Evolutionary conservation across 495 filamentous ascomycete genomes (phyloP), one percentile per base, ranked within the genome.

Genomic region (Xylaria bambusicola): DNA sequence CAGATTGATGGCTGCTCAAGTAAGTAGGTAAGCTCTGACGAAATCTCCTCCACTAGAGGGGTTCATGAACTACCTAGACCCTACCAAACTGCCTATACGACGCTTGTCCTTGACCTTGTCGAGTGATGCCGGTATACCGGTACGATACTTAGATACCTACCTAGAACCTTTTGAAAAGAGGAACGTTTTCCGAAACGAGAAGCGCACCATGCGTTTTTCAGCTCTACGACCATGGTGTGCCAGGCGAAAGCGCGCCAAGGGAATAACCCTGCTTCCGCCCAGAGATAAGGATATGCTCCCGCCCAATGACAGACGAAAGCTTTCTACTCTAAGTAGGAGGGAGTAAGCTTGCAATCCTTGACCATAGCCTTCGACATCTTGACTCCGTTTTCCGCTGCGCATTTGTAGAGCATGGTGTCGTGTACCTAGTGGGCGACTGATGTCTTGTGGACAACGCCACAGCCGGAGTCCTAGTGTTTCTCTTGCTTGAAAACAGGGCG

Each of bases 141-240:
- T n/a, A n/a, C n/a, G n/a, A n/a, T n/a, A n/a, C n/a, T n/a, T n/a
- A n/a, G n/a, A n/a, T 45, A 45, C n/a, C 6, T 45, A 45, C 7
- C 8, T n/a, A n/a, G n/a, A n/a, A n/a, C n/a, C n/a, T n/a, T n/a
- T n/a, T n/a, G n/a, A n/a, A 15, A 5, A 15, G 51, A 53, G 51
- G 36, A 42, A 53, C 35, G 51, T 41, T 53, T 27, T 53, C 51
- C 51, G 51, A 42, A 53, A 53, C 36, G 23, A 42, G 36, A 26
- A 24, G 21, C 13, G 1, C n/a, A 38, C 38, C 24, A 20, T 54
- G 36, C 38, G 9, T 5, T 54, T 42, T 54, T 54, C 52, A 54
- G 52, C 52, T 54, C 52, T 33, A 24, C 52, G n/a, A 17, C 52
- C 38, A 21, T 18, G 18, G 1, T 15, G 18, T 21, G 9, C 52